Evolutionary conservation across 257 asterid genomes (phyloP).

Genomic region (Orobanche coerulescens): DNA sequence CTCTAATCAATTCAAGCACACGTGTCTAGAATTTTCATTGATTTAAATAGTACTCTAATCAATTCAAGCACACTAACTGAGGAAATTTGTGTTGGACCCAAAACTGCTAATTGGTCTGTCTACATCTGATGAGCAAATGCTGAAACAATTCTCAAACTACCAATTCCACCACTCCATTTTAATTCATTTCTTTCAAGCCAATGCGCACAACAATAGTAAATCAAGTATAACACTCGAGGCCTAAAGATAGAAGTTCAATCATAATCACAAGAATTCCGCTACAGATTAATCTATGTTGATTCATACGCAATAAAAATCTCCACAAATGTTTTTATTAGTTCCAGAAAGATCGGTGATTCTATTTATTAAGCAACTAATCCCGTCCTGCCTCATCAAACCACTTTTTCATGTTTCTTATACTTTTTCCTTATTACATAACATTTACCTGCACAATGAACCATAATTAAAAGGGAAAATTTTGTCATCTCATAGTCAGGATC

Average conservation of each 20-base stretch:
- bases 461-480: neutral
- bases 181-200: neutral
- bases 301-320: neutral
- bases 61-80: neutral
- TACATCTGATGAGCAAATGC: neutral
- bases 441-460: neutral
- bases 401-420: neutral
- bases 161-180: neutral
- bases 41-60: neutral
- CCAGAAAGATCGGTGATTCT: conserved; percentile 5
- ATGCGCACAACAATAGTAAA: neutral
- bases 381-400: neutral
- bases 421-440: neutral
- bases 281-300: neutral
- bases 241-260: conserved; percentile 4
- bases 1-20: too few species aligned
- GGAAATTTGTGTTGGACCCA: neutral
- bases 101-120: neutral
- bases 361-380: conserved; percentile 9
- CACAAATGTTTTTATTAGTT: neutral
- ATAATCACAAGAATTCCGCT: neutral
- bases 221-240: neutral
- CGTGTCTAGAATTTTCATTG: neutral
- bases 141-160: neutral
- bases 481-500: neutral